Base-by-base conservation (phyloP, 306 rosid genomes). In the Rubus idaeus region DNA sequence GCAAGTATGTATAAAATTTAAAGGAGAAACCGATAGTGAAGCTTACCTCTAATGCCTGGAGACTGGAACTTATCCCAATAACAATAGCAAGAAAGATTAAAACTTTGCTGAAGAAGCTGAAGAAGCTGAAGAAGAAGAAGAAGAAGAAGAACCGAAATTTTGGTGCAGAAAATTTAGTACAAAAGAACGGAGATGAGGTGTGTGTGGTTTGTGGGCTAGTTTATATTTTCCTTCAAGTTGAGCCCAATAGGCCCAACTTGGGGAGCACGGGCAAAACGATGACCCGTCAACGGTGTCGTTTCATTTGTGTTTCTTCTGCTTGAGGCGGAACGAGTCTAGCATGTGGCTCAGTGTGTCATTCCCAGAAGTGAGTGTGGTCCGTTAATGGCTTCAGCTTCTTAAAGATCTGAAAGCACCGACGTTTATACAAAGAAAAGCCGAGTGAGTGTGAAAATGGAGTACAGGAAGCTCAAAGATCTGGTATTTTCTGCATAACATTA, bases 381-480 rank as follows among this genome's bases (percentile, higher is more conserved):
- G 50, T 47, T 35, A 26, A 73, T 60, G 69, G 57, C 68, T 47
- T 70, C 52, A 75, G n/a, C 67, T 61, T 7, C n/a, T 5, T 30
- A 14, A 35, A 76, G 78, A 73, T 80, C 73, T 52, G 37, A 76
- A 56, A 13, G 49, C 8, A 21, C 23, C 67, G 3, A n/a, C 23
- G 2, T 0, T 20, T n/a, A 37, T 6, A 26, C 56, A 4, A 9
- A 23, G 5, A n/a, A 46, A 30, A 30, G 2, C 56, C n/a, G 17
- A 71, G 58, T 13, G 26, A 73, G 63, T 70, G 52, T 60, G 21
- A 45, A 41, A 78, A 93, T 93, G 96, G 98, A 93, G 87, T 93
- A 93, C 83, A 74, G 94, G 75, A 93, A 91, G 84, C 87, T 90
- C 85, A 93, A 91, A 80, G 91, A 86, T 61, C 87, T 91, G 93